Evolutionary conservation across 2,329 filamentous ascomycete genomes (phyloP), one percentile per base, ranked within the genome.

Genomic region (Fusarium keratoplasticum): DNA sequence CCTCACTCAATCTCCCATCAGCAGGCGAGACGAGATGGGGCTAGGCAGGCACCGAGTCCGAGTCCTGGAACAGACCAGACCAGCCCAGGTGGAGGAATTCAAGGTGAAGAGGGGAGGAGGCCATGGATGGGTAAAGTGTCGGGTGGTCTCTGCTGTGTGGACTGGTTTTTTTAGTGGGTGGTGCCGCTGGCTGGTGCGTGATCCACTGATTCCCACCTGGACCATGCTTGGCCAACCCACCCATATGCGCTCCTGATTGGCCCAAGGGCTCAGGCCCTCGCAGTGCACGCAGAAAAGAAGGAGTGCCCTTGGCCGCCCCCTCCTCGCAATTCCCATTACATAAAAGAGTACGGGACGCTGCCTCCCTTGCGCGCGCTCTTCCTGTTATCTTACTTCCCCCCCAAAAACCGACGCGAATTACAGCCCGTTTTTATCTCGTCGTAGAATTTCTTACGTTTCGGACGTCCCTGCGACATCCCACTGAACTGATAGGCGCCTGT

Each of bases 291-390:
- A 75, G 67, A 71, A 74, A 75, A 76, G 64, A 76, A 76, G 67
- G 69, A 71, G 64, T 57, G 67, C 65, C 69, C 64, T 73, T 76
- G 73, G 73, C 72, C 66, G 76, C 76, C 74, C 76, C 76, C 77
- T 78, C 76, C 50, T 78, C 66, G 66, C 78, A 81, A 80, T 81
- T 82, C 77, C 80, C 79, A 82, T 82, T 83, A 83, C 82, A 82
- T 83, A 83, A 83, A 83, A 82, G 75, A 80, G 79, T 77, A 76
- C 71, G 70, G 71, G 78, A 74, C 79, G 73, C 80, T 80, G 75
- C 77, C 75, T 78, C 71, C 75, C 73, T 74, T 70, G 73, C 71
- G 71, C 69, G 66, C 66, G 61, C 70, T 76, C 72, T 76, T 75
- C 75, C 71, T 77, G 78, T 78, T 80, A 81, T 80, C 76, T 78